Conservation (phyloP, 768 basidiomycete species). For the Podaxis mareebaensis region DNA sequence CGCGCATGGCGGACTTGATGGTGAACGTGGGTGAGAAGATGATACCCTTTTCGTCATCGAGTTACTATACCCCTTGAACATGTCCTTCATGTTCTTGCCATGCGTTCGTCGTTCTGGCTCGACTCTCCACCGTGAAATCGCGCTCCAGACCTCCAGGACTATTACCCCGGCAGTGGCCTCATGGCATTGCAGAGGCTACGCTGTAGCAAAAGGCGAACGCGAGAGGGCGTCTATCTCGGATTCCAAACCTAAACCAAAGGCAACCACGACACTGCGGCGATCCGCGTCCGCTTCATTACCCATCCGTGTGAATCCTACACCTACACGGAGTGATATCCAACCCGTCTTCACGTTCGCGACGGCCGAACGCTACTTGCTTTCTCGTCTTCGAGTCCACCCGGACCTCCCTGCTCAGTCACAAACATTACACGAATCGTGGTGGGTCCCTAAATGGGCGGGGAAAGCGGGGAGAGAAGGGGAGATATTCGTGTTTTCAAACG, state of each 20-base stretch:
- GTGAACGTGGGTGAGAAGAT: not conserved
- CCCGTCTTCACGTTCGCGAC: constrained; percentile 84
- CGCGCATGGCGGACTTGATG: not conserved
- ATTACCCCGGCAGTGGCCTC: not conserved
- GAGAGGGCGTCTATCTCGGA: constrained; percentile 27
- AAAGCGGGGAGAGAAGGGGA: constrained; percentile 65
- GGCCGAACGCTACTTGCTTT: constrained; percentile 78
- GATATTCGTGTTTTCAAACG: constrained; percentile 86
- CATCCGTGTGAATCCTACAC: constrained; percentile 84
- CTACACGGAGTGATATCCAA: constrained; percentile 78
- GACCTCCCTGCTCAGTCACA: constrained; percentile 55
- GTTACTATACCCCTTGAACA: too few relatives aligned
- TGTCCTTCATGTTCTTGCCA: constrained; percentile 6
- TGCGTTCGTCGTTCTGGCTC: not conserved
- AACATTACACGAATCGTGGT: constrained; percentile 75
- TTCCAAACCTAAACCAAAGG: constrained; percentile 75
- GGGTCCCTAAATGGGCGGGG: constrained; percentile 69
- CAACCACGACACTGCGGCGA: constrained; percentile 76
- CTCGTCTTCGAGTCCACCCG: constrained; percentile 53
- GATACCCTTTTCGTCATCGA: not conserved
- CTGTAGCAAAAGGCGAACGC: not conserved
- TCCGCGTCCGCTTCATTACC: constrained; percentile 84
- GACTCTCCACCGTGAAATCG: not conserved
- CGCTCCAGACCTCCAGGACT: not conserved
- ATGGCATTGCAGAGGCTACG: constrained; percentile 3